A percentile compares a stretch with the other conserved stretches of the same genome.
Conservation (phyloP, 2,329 filamentous ascomycete species). For the Lanzia echinophila region DNA sequence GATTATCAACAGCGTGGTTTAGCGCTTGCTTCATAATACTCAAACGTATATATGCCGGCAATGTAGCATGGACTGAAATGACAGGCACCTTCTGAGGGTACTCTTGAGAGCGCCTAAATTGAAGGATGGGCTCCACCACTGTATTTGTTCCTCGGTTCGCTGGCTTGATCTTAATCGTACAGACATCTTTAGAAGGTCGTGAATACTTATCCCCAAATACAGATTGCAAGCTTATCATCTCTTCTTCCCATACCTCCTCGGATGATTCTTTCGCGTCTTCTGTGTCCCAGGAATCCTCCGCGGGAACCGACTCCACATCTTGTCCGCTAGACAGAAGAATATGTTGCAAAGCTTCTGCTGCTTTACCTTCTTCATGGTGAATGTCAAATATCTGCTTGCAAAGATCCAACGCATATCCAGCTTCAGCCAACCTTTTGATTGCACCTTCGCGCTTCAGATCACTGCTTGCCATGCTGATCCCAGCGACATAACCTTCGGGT, state of each 20-base stretch:
- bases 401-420: slow-evolving; percentile 80
- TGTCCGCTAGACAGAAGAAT: slow-evolving; percentile 50
- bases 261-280: slow-evolving; percentile 43
- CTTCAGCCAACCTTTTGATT: slow-evolving; percentile 72
- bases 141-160: slow-evolving; percentile 45
- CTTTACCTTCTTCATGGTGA: slow-evolving; percentile 62
- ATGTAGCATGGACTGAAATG: slow-evolving; percentile 59
- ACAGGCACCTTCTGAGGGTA: slow-evolving; percentile 68
- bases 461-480: slow-evolving; percentile 76
- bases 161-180: slow-evolving; percentile 59
- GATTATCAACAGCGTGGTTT: slow-evolving; percentile 59
- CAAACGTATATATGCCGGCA: slow-evolving; percentile 89
- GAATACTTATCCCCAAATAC: slow-evolving; percentile 74
- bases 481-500: slow-evolving; percentile 85
- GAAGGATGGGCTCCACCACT: slow-evolving; percentile 48
- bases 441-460: slow-evolving; percentile 76
- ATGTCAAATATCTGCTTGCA: slow-evolving; percentile 72
- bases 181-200: slow-evolving; percentile 54
- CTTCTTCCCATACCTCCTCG: slow-evolving; percentile 73
- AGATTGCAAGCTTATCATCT: slow-evolving; percentile 74
- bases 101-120: slow-evolving; percentile 63
- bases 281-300: slow-evolving; percentile 30
- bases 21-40: slow-evolving; percentile 77
- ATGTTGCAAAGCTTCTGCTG: slow-evolving; percentile 73
- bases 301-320: slow-evolving; percentile 30